Base-by-base conservation (phyloP, 495 filamentous ascomycete species). In the Neurospora tetraspora region DNA sequence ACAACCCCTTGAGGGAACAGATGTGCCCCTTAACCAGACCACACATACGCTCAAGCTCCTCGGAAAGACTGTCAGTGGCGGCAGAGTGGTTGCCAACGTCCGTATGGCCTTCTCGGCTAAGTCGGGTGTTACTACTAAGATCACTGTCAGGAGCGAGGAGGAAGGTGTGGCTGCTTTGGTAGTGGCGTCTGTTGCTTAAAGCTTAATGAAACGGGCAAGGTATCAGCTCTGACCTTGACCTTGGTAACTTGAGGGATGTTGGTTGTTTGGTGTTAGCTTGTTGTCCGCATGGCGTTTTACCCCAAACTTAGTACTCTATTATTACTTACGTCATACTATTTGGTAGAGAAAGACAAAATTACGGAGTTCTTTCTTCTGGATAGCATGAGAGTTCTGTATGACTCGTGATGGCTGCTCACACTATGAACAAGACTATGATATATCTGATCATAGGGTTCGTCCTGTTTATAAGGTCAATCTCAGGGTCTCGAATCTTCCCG, bases 11-110 rank as follows among this genome's bases (percentile, higher is more conserved):
- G 96, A 98, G 79, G 96, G 96, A 71, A 96, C 91, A 18, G 95
- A 98, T 74, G 89, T 99, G 36, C 90, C 92, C 16, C 87, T 96
- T 73, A 96, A 89, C 78, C 90, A 89, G 78, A 93, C 91, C 73
- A 98, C 94, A 72, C 96, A 99, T 82, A 93, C 93, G 11, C 89
- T 99, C 78, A 98, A 97, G 84, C 88, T 99, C 31, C 94, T 96
- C 79, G 96, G 96, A 77, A 98, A 96, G 89, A 97, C 95, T 27
- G 90, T 98, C 74, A 91, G 87, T 36, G 96, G 96, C 38, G 96
- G 96, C 74, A 90, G 90, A 75, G 94, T 99, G 3, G 94, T 93
- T 42, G 91, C 92, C 69, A 89, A 91, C 72, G 88, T 98, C 75
- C 89, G 93, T 84, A 97, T 99, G 96, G 96, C 94, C 5, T 98